A percentile compares a stretch with the other conserved stretches of the same genome.
Evolutionary conservation across 768 basidiomycete genomes (phyloP).

Genomic region (Chalciporus sphaerocephalus): DNA sequence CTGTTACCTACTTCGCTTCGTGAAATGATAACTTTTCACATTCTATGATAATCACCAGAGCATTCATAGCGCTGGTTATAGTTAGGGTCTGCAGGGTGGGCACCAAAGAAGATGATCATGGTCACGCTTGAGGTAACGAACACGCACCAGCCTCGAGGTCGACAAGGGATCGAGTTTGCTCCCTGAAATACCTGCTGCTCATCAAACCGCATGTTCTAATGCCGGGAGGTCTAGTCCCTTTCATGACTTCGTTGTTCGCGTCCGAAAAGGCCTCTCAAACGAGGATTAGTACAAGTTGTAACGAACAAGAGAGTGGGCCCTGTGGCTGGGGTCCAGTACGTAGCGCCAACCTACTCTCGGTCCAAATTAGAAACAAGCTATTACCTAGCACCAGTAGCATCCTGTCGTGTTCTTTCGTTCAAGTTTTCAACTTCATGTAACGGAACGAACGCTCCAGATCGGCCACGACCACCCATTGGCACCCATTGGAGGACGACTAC

Average conservation of each 20-base stretch:
- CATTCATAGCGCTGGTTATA: slow-evolving; percentile 1
- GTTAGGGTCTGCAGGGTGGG: not conserved
- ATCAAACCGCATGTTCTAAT: not conserved
- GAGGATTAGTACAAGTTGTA: too few relatives aligned
- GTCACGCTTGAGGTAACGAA: not conserved
- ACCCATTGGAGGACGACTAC: not conserved
- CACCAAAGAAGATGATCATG: not conserved
- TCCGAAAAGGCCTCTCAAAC: not conserved
- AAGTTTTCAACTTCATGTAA: not conserved
- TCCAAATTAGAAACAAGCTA: too few relatives aligned
- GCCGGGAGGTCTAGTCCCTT: not conserved
- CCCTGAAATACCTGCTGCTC: not conserved
- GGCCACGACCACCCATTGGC: too few relatives aligned
- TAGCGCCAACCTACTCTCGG: too few relatives aligned
- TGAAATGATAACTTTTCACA: not conserved
- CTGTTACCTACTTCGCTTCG: not conserved
- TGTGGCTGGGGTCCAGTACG: too few relatives aligned
- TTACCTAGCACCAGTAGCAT: not conserved
- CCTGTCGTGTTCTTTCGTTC: not conserved
- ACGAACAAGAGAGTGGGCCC: too few relatives aligned
- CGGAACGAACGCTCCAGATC: too few relatives aligned
- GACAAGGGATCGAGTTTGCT: slow-evolving; percentile 7
- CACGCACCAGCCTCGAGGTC: slow-evolving; percentile 9
- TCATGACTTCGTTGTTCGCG: not conserved
- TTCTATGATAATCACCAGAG: not conserved